A percentile compares a stretch with the other conserved stretches of the same genome.
Evolutionary conservation across 179 eudicot genomes (phyloP).

Genomic region (Vitellaria paradoxa): DNA sequence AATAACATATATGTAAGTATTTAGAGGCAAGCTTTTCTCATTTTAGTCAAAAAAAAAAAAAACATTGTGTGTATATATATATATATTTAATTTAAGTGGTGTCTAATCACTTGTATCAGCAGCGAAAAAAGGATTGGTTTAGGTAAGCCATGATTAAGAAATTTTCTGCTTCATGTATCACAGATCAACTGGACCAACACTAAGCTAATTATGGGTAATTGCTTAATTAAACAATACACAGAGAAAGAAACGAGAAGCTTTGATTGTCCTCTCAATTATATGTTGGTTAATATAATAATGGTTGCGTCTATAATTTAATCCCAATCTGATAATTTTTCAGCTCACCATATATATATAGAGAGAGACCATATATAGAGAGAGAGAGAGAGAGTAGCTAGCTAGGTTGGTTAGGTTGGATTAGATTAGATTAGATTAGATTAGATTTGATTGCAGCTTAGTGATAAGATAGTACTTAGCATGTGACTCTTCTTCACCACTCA

Average conservation of each 20-base stretch:
- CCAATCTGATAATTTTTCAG: too few relatives aligned
- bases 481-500: neutral
- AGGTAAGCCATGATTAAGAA: slow-evolving; percentile 6
- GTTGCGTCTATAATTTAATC: neutral
- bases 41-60: neutral
- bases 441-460: neutral
- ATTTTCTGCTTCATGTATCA: slow-evolving; percentile 1
- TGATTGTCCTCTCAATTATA: neutral
- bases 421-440: neutral
- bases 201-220: neutral
- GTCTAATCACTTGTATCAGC: slow-evolving; percentile 14
- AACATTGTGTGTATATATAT: neutral
- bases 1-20: neutral
- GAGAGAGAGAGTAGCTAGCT: too few relatives aligned
- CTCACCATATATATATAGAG: too few relatives aligned
- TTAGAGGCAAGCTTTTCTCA: neutral
- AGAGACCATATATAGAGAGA: too few relatives aligned
- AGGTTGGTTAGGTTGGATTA: too few relatives aligned
- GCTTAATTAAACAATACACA: neutral
- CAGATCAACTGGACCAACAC: neutral
- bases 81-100: neutral
- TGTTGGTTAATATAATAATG: neutral
- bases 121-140: neutral
- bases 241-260: neutral
- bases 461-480: neutral